Evolutionary conservation across 345 rosid genomes (phyloP), one percentile per base, ranked within the genome.

Genomic region (Rhodomyrtus tomentosa): DNA sequence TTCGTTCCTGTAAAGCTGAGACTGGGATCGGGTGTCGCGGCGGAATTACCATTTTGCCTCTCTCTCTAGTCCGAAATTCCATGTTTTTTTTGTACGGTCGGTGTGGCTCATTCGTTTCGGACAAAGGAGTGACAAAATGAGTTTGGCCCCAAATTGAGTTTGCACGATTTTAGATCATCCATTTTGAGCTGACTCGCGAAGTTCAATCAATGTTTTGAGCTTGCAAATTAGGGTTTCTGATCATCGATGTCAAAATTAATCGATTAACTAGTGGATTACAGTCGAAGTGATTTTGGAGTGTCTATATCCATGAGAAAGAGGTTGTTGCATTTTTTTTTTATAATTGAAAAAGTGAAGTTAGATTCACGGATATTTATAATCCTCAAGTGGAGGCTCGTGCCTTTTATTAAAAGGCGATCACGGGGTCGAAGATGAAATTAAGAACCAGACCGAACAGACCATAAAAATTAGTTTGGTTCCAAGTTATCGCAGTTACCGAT

Each of bases 311-410:
- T 15, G 1, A 6, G 40, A 1, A n/a, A 7, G 40, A 16, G 22
- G 6, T 15, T 0, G 0, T 29, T 29, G 0, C 0, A 42, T 42
- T 59, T 29, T 18, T 29, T 29, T 29, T 29, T 3, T n/a, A 5
- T 29, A 1, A 0, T 15, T 59, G 16, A 4, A 59, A 59, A 59
- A 0, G 40, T 15, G 3, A 7, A 22, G 21, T 59, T 29, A 59
- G 14, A 29, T 29, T 29, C 21, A 0, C 4, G 3, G 40, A 29
- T 59, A 15, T 29, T 59, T 14, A 27, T 14, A 14, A 4, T 20
- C 20, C 22, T 18, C 5, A 1, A 59, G 40, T 15, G 73, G 72
- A 58, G 72, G 18, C 32, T n/a, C 36, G 0, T n/a, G 72, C 36
- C 36, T 5, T 22, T 10, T 49, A 49, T 49, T 50, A 10, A 50